Conservation (phyloP, 495 filamentous ascomycete species). For the Penicillium silybi region DNA sequence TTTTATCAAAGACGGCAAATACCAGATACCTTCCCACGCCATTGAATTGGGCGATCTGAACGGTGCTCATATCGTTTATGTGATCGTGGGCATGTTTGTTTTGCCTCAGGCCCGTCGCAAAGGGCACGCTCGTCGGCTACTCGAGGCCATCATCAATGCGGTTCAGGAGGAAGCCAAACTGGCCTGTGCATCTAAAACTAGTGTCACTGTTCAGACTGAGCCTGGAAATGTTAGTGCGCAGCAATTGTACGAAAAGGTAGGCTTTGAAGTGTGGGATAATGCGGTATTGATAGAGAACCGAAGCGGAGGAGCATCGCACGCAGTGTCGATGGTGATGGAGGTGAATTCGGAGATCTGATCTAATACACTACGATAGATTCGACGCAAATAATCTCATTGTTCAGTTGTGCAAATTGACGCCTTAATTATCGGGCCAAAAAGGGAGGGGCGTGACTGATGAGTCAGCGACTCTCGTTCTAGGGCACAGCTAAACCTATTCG, state of each 20-base stretch:
- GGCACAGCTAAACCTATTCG: slow-evolving; percentile 30
- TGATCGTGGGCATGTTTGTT: slow-evolving; percentile 43
- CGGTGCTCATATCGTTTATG: slow-evolving; percentile 12
- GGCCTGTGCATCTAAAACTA: slow-evolving; percentile 9
- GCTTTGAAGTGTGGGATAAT: slow-evolving; percentile 32
- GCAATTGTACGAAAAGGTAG: slow-evolving; percentile 42
- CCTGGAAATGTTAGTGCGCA: slow-evolving; percentile 34
- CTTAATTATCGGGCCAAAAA: background rate
- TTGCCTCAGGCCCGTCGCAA: slow-evolving; percentile 35
- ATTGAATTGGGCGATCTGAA: slow-evolving; percentile 20
- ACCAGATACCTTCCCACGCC: slow-evolving; percentile 1
- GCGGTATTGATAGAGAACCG: slow-evolving; percentile 9
- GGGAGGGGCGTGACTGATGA: slow-evolving; percentile 7
- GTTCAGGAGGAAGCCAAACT: slow-evolving; percentile 22
- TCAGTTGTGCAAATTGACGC: background rate
- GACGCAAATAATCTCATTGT: background rate
- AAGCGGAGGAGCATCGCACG: background rate
- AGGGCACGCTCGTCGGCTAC: slow-evolving; percentile 39
- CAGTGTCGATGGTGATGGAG: slow-evolving; percentile 6
- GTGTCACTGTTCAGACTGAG: slow-evolving; percentile 36
- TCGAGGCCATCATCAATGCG: slow-evolving; percentile 30
- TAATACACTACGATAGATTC: background rate
- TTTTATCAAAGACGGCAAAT: slow-evolving; percentile 6
- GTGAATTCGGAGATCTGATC: background rate
- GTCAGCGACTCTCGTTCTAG: slow-evolving; percentile 27